phyloP scores from a whole-genome alignment of 257 asterid genomes.

The Fraxinus pennsylvanica region DNA sequence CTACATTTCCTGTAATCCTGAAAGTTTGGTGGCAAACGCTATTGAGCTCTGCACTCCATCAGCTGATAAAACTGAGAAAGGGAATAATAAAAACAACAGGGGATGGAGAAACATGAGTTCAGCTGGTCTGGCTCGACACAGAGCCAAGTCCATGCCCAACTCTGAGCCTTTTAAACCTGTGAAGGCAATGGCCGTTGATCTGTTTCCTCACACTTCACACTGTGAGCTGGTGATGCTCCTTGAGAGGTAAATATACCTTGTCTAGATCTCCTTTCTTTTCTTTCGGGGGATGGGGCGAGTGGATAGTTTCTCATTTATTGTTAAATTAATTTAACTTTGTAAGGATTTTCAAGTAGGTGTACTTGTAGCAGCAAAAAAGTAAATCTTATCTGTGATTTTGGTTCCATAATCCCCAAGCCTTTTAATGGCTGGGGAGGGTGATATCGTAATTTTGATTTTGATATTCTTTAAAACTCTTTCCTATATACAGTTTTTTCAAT shows the following conservation, averaged over 20 bases:
- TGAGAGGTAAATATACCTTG: slow-evolving; percentile 63
- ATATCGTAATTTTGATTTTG: background rate
- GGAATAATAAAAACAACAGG: slow-evolving; percentile 62
- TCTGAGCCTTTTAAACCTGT: slow-evolving; percentile 91
- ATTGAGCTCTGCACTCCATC: slow-evolving; percentile 99
- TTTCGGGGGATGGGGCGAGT: background rate
- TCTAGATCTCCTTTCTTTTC: background rate
- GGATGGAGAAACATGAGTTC: slow-evolving; percentile 87
- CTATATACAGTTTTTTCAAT: background rate
- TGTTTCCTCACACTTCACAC: slow-evolving; percentile 93
- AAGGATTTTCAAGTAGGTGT: background rate
- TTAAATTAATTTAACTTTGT: background rate
- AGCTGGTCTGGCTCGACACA: slow-evolving; percentile 88
- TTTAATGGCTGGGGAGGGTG: background rate
- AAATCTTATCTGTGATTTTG: background rate
- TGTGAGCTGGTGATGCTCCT: slow-evolving; percentile 96
- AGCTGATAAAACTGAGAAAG: slow-evolving; percentile 55
- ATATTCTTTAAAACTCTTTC: background rate
- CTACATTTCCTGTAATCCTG: slow-evolving; percentile 97
- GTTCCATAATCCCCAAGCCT: background rate
- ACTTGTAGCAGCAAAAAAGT: background rate
- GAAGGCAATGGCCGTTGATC: slow-evolving; percentile 93
- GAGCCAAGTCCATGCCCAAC: slow-evolving; percentile 89
- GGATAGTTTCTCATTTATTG: background rate
- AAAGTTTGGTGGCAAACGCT: slow-evolving; percentile 94